phyloP scores from a whole-genome alignment of 225 moss, liverwort and hornwort species.

The Takakia lepidozioides region DNA sequence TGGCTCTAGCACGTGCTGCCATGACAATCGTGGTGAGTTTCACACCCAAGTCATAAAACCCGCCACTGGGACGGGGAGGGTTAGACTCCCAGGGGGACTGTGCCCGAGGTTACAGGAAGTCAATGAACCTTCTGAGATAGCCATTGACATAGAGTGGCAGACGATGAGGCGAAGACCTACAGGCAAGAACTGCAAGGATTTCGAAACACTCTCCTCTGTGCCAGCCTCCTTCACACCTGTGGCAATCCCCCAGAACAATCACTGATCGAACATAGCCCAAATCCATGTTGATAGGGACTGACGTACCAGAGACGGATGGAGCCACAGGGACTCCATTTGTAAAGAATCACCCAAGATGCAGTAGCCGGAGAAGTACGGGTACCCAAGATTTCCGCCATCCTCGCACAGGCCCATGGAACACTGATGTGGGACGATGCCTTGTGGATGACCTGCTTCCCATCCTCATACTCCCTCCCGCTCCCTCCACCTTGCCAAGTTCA shows the following conservation, averaged over 20 bases:
- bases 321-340: slow-evolving; percentile 49
- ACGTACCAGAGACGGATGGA: slow-evolving; percentile 7
- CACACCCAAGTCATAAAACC: too few relatives aligned
- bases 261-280: neutral
- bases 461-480: slow-evolving; percentile 47
- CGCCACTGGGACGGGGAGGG: neutral
- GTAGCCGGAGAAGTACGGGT: slow-evolving; percentile 30
- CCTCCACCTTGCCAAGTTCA: slow-evolving; percentile 39
- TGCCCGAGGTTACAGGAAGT: neutral
- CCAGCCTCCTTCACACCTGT: slow-evolving; percentile 49
- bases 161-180: slow-evolving; percentile 12
- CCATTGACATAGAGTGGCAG: neutral
- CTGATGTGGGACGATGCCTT: slow-evolving; percentile 57
- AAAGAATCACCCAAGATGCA: slow-evolving; percentile 40
- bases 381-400: slow-evolving; percentile 63
- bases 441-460: slow-evolving; percentile 71
- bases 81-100: neutral
- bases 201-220: slow-evolving; percentile 38
- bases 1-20: too few relatives aligned
- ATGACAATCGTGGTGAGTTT: too few relatives aligned
- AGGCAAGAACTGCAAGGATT: slow-evolving; percentile 37
- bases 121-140: neutral
- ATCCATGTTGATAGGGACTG: neutral
- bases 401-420: slow-evolving; percentile 57
- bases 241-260: neutral